Evolutionary conservation across 257 asterid species (phyloP).

Genomic region (Salvia splendens): DNA sequence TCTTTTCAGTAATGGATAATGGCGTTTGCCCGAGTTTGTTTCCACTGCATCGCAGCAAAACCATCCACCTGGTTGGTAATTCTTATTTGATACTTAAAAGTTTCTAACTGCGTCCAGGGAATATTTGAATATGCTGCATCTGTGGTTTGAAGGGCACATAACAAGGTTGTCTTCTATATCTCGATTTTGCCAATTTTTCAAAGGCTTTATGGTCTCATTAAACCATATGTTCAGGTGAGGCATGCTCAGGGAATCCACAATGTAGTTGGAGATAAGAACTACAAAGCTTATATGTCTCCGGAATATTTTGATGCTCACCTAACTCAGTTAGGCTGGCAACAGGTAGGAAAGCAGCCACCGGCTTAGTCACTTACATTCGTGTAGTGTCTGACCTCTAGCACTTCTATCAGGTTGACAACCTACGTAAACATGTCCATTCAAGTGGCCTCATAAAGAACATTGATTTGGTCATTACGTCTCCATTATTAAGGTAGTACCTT

Average conservation of each 20-base stretch:
- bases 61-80: conserved; percentile 86
- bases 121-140: conserved; percentile 41
- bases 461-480: conserved; percentile 86
- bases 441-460: conserved; percentile 76
- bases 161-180: conserved; percentile 45
- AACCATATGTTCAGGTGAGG: conserved; percentile 74
- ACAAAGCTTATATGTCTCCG: conserved; percentile 71
- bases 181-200: conserved; percentile 41
- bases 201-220: conserved; percentile 51
- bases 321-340: conserved; percentile 90
- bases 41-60: conserved; percentile 85
- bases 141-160: conserved; percentile 39
- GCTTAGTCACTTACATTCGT: conserved; percentile 15
- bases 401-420: conserved; percentile 75
- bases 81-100: conserved; percentile 29
- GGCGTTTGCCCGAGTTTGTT: conserved; percentile 61
- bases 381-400: conserved; percentile 28
- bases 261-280: conserved; percentile 79
- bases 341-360: conserved; percentile 46
- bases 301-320: conserved; percentile 89
- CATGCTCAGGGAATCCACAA: conserved; percentile 95
- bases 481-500: conserved; percentile 66
- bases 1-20: conserved; percentile 58
- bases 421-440: conserved; percentile 77
- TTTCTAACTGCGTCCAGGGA: conserved; percentile 41